Conservation (phyloP, 495 filamentous ascomycete species). For the Lasiosphaeriaceae sp. region DNA sequence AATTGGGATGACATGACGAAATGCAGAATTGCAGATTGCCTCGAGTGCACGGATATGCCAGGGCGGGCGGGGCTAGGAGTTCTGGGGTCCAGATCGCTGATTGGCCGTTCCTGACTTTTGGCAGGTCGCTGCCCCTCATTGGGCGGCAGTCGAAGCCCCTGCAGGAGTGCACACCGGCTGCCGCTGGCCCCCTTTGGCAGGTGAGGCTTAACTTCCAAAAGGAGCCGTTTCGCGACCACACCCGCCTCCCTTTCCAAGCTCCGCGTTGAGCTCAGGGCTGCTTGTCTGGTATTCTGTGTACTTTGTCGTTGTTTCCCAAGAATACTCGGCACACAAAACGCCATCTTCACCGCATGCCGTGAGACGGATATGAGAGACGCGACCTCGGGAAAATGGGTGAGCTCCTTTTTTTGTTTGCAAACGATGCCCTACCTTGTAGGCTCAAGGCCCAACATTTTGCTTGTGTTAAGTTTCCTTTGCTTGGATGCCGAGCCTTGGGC, state of each 20-base stretch:
- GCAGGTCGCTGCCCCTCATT: constrained; percentile 6
- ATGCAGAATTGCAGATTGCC: neutral
- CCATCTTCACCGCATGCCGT: constrained; percentile 7
- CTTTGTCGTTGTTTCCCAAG: neutral
- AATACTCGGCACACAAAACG: neutral
- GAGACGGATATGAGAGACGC: constrained; percentile 26
- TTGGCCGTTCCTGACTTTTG: constrained; percentile 1
- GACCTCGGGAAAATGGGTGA: constrained; percentile 33
- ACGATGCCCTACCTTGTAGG: neutral
- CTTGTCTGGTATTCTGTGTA: neutral
- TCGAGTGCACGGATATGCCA: neutral
- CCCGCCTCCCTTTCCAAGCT: neutral
- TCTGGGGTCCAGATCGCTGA: neutral
- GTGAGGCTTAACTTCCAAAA: too few species aligned
- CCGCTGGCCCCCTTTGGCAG: neutral
- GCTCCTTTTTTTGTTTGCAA: constrained; percentile 9
- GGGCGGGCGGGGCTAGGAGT: neutral
- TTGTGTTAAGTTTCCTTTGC: neutral
- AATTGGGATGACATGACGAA: too few species aligned
- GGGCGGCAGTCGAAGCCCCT: constrained; percentile 1
- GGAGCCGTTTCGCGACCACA: constrained; percentile 2
- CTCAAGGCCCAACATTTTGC: neutral
- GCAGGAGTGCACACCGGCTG: neutral
- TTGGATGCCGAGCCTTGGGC: neutral
- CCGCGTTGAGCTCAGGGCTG: neutral